Base-by-base conservation (phyloP, 2,329 filamentous ascomycete species). In the Penicillium sp. region DNA sequence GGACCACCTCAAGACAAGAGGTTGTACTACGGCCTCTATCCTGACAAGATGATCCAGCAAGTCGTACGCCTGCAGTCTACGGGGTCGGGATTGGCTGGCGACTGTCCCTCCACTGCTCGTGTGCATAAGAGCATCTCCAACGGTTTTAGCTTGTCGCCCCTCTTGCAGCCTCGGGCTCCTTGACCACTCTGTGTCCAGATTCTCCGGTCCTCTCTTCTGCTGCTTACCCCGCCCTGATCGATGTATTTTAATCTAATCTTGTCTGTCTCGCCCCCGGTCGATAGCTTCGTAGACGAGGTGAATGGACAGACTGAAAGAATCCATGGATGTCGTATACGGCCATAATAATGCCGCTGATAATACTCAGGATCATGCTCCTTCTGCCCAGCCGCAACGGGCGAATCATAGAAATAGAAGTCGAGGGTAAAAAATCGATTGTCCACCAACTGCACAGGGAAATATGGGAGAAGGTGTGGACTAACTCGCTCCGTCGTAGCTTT, bases 141-240 rank as follows among this genome's bases (percentile, higher is more conserved):
- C 54, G 60, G 48, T 21, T 58, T 21, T 51, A 45, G 35, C 17
- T 57, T 38, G 55, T 53, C 45, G 51, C 60, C 51, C 56, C 56
- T 58, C 64, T 54, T 58, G 52, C 38, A 61, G 61, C 51, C 60
- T 59, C 52, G 65, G 66, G 56, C 54, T 58, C 60, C 54, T 53
- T 56, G 48, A 54, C 49, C 21, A 35, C 29, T 31, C 38, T 44
- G 54, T 64, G 64, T 67, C 62, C 62, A 68, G 65, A 66, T 60
- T 62, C 56, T 57, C 52, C 41, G 30, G 30, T 21, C 29, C 23
- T 48, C 29, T 46, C 35, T 54, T n/a, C 35, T 50, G 44, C 56
- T 58, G 64, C 56, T 59, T 63, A 67, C 66, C 65, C 65, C 65
- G 62, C 65, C 65, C 56, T 59, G 49, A 59, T 63, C 56, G 59